Conservation (phyloP, 2,329 filamentous ascomycete species). For the Penicillium sp. region DNA sequence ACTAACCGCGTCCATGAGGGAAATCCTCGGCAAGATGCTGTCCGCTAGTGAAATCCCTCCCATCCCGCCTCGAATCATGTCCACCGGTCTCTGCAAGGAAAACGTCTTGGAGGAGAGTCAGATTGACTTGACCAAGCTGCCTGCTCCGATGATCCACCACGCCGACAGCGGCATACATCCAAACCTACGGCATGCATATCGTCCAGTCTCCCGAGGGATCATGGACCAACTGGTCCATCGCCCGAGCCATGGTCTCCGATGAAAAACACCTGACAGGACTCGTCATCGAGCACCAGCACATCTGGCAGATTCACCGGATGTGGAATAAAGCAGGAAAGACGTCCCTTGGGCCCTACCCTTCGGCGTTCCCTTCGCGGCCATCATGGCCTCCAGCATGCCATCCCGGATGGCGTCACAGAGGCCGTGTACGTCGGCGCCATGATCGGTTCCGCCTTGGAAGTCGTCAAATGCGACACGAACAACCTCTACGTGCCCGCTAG, state of each 20-base stretch:
- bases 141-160: constrained; percentile 48
- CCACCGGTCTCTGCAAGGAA: constrained; percentile 49
- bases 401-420: constrained; percentile 54
- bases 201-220: constrained; percentile 48
- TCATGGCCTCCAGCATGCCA: constrained; percentile 53
- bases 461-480: constrained; percentile 58
- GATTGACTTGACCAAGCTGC: constrained; percentile 48
- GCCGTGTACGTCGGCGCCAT: constrained; percentile 54
- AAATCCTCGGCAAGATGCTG: constrained; percentile 49
- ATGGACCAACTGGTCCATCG: constrained; percentile 50
- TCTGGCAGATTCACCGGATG: constrained; percentile 49
- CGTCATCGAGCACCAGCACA: constrained; percentile 51
- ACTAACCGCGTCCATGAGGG: constrained; percentile 40
- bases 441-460: constrained; percentile 47
- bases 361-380: constrained; percentile 54
- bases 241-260: constrained; percentile 51
- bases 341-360: constrained; percentile 35
- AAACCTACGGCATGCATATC: constrained; percentile 55
- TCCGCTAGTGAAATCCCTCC: constrained; percentile 36
- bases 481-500: constrained; percentile 53
- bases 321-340: constrained; percentile 32
- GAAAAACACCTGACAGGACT: constrained; percentile 46
- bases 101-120: constrained; percentile 40
- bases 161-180: constrained; percentile 55
- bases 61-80: constrained; percentile 36